phyloP scores from a whole-genome alignment of 441 rosid genomes.

The Pelargonium citronellum region DNA sequence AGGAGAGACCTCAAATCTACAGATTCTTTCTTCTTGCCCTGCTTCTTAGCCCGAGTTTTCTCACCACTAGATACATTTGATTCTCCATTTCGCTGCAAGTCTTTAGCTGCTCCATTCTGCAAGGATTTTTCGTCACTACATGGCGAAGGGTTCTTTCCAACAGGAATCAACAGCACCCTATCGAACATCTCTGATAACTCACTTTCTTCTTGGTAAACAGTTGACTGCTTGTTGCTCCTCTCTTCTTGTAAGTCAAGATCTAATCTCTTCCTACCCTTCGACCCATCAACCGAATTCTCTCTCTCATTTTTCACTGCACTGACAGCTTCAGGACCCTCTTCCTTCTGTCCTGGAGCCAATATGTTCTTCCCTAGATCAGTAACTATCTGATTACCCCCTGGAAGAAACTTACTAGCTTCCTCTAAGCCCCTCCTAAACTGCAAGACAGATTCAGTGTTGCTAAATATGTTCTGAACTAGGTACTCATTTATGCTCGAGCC shows the following conservation, averaged over 20 bases:
- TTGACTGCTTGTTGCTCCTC: conserved; percentile 45
- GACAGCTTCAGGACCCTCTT: background rate
- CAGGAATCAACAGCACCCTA: conserved; percentile 32
- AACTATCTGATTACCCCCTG: background rate
- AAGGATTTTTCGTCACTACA: conserved; percentile 8
- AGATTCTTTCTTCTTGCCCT: conserved; percentile 28
- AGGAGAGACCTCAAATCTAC: conserved; percentile 54
- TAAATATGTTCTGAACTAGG: background rate
- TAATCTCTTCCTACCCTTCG: conserved; percentile 37
- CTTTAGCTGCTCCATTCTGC: conserved; percentile 19
- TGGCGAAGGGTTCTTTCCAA: background rate
- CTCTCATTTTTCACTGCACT: conserved; percentile 32
- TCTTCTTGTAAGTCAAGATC: conserved; percentile 34
- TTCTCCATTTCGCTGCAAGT: conserved; percentile 27
- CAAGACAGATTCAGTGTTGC: background rate
- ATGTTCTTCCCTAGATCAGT: conserved; percentile 5
- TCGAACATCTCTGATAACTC: conserved; percentile 52
- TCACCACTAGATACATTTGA: conserved; percentile 25
- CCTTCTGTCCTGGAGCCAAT: conserved; percentile 21
- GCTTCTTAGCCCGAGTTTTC: conserved; percentile 36
- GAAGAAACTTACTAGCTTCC: conserved; percentile 7
- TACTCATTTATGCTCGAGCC: background rate
- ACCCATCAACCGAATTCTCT: conserved; percentile 18
- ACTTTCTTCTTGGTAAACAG: conserved; percentile 31
- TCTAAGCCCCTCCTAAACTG: background rate